Percentiles rank a stretch among this genome's conserved stretches.
These are phyloP conservation scores for Linderina pennispora DNA, from an alignment of 192 early-diverging fungal genomes.

Conservation along the genomic window DNA sequence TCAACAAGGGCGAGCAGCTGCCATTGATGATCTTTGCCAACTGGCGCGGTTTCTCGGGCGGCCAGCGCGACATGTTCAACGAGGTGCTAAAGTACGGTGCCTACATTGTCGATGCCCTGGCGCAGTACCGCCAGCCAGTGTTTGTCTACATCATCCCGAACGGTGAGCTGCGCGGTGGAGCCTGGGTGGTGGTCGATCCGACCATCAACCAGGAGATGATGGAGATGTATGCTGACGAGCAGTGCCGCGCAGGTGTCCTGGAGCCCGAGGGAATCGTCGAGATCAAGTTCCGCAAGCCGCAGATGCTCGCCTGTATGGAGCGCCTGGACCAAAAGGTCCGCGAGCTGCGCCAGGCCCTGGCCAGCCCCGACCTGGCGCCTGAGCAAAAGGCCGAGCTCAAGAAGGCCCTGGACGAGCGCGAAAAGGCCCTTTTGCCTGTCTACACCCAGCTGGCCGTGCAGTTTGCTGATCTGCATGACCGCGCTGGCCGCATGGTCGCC, in stretches of 20 bases:
- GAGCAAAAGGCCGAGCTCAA: slow-evolving; percentile 64
- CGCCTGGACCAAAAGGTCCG: slow-evolving; percentile 78
- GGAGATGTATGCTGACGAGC: slow-evolving; percentile 98
- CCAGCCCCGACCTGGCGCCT: slow-evolving; percentile 50
- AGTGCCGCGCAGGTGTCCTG: slow-evolving; percentile 89
- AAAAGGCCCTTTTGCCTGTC: slow-evolving; percentile 80
- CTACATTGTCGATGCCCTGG: slow-evolving; percentile 93
- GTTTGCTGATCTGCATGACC: slow-evolving; percentile 98
- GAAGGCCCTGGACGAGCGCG: slow-evolving; percentile 68
- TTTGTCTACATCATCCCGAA: slow-evolving; percentile 93
- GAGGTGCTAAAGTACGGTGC: slow-evolving; percentile 97
- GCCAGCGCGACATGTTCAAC: slow-evolving; percentile 98
- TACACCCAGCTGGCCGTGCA: slow-evolving; percentile 92
- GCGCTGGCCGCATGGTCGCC: slow-evolving; percentile 89
- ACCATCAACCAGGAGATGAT: slow-evolving; percentile 96
- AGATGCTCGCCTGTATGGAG: slow-evolving; percentile 89
- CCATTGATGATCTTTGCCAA: slow-evolving; percentile 99
- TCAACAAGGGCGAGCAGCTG: slow-evolving; percentile 97
- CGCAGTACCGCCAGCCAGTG: slow-evolving; percentile 94
- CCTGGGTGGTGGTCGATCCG: slow-evolving; percentile 97
- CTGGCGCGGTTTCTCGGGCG: slow-evolving; percentile 99
- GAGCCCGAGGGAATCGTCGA: slow-evolving; percentile 97
- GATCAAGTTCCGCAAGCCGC: slow-evolving; percentile 96
- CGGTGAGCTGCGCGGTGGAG: slow-evolving; percentile 96
- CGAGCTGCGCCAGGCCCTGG: slow-evolving; percentile 59